A percentile compares a stretch with the other conserved stretches of the same genome.
phyloP scores from a whole-genome alignment of 2,329 filamentous ascomycete species.

The Akanthomyces dipterigenus region DNA sequence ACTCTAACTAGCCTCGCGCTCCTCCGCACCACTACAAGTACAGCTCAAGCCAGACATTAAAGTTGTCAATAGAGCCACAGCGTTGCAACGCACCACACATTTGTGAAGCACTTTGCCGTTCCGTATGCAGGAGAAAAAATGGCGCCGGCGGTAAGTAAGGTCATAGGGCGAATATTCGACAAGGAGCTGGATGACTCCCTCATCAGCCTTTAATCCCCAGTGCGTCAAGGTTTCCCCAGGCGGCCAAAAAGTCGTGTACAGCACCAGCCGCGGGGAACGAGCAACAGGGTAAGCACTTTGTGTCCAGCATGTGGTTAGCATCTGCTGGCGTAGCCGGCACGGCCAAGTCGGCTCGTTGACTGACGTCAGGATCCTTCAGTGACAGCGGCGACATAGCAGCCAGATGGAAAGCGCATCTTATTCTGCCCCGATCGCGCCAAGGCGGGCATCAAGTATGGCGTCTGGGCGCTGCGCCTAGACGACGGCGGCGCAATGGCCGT shows the following conservation, averaged over 20 bases:
- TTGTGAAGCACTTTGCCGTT: no score
- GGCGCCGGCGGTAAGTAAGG: neutral
- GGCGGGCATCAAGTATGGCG: slow-evolving; percentile 22
- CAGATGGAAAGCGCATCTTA: slow-evolving; percentile 27
- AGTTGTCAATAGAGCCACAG: no score
- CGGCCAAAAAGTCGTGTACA: slow-evolving; percentile 4
- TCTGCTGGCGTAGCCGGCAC: neutral
- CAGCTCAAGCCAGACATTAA: no score
- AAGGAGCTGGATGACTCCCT: slow-evolving; percentile 8
- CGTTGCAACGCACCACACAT: no score
- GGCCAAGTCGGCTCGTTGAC: slow-evolving; percentile 6
- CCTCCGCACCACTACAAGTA: no score
- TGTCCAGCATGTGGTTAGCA: slow-evolving; percentile 10
- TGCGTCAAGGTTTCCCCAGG: slow-evolving; percentile 7
- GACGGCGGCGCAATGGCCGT: slow-evolving; percentile 16
- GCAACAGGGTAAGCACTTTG: slow-evolving; percentile 3
- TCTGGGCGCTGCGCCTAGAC: slow-evolving; percentile 16
- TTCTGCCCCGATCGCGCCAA: slow-evolving; percentile 27
- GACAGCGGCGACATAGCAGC: slow-evolving; percentile 12
- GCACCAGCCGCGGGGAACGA: neutral
- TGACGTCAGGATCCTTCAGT: slow-evolving; percentile 2
- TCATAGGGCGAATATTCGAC: neutral
- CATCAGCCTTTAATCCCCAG: neutral
- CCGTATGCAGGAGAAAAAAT: neutral
- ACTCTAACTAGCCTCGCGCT: no score